Base-by-base conservation (phyloP, 2,329 filamentous ascomycete genomes). In the Cladorrhinum sp. region DNA sequence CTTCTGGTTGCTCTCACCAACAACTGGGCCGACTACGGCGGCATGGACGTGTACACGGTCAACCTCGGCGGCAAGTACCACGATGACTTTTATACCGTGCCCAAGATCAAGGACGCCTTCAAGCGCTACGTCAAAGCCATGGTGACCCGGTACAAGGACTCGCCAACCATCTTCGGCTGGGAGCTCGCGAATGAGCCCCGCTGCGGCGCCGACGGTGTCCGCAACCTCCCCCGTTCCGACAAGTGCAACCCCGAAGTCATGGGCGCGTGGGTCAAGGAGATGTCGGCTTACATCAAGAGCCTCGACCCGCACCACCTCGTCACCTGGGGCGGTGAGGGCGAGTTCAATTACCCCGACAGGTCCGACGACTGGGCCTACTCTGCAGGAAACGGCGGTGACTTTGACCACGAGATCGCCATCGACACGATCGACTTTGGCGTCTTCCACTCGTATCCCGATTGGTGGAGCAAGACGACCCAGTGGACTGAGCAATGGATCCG, bases 161-260 rank as follows among this genome's bases (percentile, higher is more conserved):
- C 83, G 0, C 73, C 81, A 0, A 80, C 86, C 0, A 79, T 90
- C 51, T 84, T 89, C 64, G 84, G 85, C 0, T 90, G 87, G 87
- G 86, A 90, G 67, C 75, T 90, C 1, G 83, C 78, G 59, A 90
- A 90, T 65, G 87, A 90, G 62, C 77, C 78, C 20, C 78, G 79
- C 60, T 82, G 79, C 69, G 78, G 77, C 22, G 79, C 75, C 23
- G 78, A 81, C 55, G 72, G 68, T 6, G 67, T 66, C 7, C 78
- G 79, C 60, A 81, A 81, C 67, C 75, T 81, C 0, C 78, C 78
- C 1, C 71, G 72, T 1, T 76, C 76, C 32, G 63, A 48, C 36
- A 64, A 61, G 64, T 81, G 79, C 67, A 74, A 69, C 0, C 71
- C 81, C 0, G 74, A 75, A 1, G 69, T 76, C 1, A 69, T 83